These are phyloP conservation scores for Chaetomiaceae sp. DNA, from an alignment of 2,329 filamentous ascomycete species.

Conservation along the genomic window DNA sequence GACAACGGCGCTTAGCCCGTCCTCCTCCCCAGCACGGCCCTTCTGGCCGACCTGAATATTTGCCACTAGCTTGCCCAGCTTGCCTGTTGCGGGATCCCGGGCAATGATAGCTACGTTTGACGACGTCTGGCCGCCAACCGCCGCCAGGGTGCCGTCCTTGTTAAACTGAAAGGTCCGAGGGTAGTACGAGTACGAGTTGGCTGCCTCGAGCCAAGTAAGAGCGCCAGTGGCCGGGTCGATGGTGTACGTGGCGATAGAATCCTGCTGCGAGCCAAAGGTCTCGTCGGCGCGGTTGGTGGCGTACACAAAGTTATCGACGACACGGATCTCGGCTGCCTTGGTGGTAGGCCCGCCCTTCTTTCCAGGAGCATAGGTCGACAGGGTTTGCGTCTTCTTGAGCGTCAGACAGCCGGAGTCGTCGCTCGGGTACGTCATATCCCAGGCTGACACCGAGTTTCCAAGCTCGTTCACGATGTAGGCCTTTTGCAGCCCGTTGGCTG, in stretches of 20 bases:
- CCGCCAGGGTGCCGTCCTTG: slow-evolving; percentile 53
- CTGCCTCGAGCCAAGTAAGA: slow-evolving; percentile 48
- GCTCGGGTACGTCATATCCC: slow-evolving; percentile 41
- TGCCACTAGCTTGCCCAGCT: slow-evolving; percentile 45
- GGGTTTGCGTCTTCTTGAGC: slow-evolving; percentile 41
- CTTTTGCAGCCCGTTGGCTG: slow-evolving; percentile 25
- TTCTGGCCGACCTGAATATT: slow-evolving; percentile 37
- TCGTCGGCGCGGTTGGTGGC: slow-evolving; percentile 59
- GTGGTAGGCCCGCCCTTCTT: slow-evolving; percentile 39
- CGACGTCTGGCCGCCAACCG: slow-evolving; percentile 58
- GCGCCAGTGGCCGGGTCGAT: slow-evolving; percentile 43
- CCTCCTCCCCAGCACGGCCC: slow-evolving; percentile 40
- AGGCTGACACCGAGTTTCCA: slow-evolving; percentile 46
- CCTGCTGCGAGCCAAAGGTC: slow-evolving; percentile 48
- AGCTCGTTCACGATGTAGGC: slow-evolving; percentile 46
- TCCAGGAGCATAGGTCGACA: slow-evolving; percentile 43
- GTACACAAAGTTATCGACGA: slow-evolving; percentile 52
- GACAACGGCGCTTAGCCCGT: slow-evolving; percentile 44
- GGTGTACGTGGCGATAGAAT: slow-evolving; percentile 51
- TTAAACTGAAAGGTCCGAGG: slow-evolving; percentile 62
- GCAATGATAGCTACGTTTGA: slow-evolving; percentile 53
- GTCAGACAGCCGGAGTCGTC: slow-evolving; percentile 36
- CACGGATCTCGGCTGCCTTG: slow-evolving; percentile 51
- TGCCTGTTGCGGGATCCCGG: slow-evolving; percentile 51
- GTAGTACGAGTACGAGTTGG: slow-evolving; percentile 53